These are phyloP conservation scores for Metschnikowia borealis DNA, from an alignment of 805 yeast species.

Conservation along the genomic window DNA sequence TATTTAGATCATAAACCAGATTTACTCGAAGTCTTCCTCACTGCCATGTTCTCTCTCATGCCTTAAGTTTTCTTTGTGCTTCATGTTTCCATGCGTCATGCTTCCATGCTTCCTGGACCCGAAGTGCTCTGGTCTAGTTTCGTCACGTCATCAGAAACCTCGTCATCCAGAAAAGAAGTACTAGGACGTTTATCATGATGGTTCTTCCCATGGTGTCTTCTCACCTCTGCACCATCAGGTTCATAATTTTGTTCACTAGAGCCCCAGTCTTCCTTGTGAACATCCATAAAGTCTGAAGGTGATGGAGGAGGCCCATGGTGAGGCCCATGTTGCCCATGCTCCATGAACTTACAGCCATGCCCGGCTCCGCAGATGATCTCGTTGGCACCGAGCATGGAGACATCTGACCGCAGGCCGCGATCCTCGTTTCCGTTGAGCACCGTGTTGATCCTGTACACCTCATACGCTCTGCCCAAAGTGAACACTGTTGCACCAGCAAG, in stretches of 20 bases:
- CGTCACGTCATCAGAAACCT: not conserved
- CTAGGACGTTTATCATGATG: not conserved
- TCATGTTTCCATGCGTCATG: not conserved
- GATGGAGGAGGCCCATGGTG: not conserved
- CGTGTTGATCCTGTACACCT: constrained; percentile 7
- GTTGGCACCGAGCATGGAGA: not conserved
- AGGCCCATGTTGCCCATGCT: not conserved
- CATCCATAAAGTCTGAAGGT: not conserved
- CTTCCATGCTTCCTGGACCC: not conserved
- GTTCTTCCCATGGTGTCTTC: not conserved
- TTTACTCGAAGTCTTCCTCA: not conserved
- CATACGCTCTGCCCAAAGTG: constrained; percentile 17
- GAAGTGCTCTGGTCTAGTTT: not conserved
- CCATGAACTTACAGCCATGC: not conserved
- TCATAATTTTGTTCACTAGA: too few species aligned
- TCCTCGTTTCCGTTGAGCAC: not conserved
- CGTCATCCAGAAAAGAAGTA: not conserved
- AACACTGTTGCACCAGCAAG: constrained; percentile 15
- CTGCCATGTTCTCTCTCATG: not conserved
- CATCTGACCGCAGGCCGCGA: not conserved
- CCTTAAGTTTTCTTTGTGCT: not conserved
- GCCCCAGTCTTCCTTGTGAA: not conserved
- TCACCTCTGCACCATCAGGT: too few species aligned
- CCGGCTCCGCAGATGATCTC: not conserved
- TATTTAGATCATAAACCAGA: not conserved